Evolutionary conservation across 2,329 filamentous ascomycete species (phyloP), one percentile per base, ranked within the genome.

Genomic region (Nemania serpens): DNA sequence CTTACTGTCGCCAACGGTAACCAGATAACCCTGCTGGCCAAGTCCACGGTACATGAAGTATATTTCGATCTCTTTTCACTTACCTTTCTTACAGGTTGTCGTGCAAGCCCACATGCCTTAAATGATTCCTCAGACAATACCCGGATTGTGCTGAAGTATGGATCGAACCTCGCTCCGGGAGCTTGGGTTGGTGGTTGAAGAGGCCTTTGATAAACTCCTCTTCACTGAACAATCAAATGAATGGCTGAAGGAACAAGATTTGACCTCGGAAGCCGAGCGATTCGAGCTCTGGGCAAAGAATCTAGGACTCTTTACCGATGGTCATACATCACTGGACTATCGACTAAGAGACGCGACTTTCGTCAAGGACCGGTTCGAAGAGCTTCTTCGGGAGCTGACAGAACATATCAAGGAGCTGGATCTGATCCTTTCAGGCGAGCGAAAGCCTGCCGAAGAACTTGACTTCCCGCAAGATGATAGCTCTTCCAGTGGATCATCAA

Each of bases 311-410:
- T 39, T 46, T n/a, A 61, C 64, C 7, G 20, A 50, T 13, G 65
- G 63, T 5, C 65, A 67, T 33, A 61, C 65, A n/a, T 67, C 65
- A 5, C 50, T 67, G 5, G 65, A 67, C 43, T 67, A 67, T 41
- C 56, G 65, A n/a, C 58, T 65, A 9, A 56, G 65, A 36, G 65
- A 67, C 47, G 47, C 63, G 10, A 42, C 29, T 5, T 11, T 64
- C 29, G 49, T 67, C 2, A 62, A 52, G 39, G 48, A 58, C 15
- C 50, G 60, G 12, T n/a, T 65, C 7, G 42, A 22, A 13, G 45
- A 60, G n/a, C n/a, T 64, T 5, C 20, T 66, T 0, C n/a, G 18
- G 29, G 49, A 58, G n/a, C 18, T 66, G 5, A 20, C 17, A 22
- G 49, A 51, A 12, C 55, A 64, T 20, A 20, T 58, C n/a, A 20